Evolutionary conservation across 495 filamentous ascomycete species (phyloP).

Genomic region (Penicillium parvum): DNA sequence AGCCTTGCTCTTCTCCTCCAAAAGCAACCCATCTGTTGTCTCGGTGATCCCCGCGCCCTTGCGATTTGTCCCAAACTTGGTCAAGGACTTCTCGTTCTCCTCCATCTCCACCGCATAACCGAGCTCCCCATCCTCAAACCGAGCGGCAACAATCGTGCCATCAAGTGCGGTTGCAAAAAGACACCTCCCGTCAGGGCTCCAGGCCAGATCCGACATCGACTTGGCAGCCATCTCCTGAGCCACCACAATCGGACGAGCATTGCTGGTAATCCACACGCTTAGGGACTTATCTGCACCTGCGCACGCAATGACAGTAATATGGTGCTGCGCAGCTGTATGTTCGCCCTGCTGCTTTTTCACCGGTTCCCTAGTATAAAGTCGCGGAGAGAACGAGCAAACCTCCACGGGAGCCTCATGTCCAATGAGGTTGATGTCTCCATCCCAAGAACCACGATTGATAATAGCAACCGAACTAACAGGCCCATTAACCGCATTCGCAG

Average conservation of each 20-base stretch:
- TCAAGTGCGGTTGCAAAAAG: conserved; percentile 84
- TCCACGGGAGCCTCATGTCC: conserved; percentile 96
- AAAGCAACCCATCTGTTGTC: conserved; percentile 74
- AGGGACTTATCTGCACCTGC: conserved; percentile 94
- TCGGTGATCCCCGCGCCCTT: conserved; percentile 85
- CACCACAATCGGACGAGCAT: conserved; percentile 82
- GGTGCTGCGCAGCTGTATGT: conserved; percentile 33
- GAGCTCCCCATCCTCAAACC: conserved; percentile 68
- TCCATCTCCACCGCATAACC: conserved; percentile 69
- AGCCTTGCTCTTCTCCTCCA: conserved; percentile 89
- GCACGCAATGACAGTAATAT: conserved; percentile 95
- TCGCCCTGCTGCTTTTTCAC: conserved; percentile 41
- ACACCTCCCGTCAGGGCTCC: conserved; percentile 87
- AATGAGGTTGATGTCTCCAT: conserved; percentile 94
- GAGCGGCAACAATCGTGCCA: conserved; percentile 72
- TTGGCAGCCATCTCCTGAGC: conserved; percentile 83
- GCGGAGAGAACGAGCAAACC: conserved; percentile 93
- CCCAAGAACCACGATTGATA: conserved; percentile 87
- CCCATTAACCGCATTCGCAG: conserved; percentile 93
- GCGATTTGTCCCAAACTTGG: conserved; percentile 85
- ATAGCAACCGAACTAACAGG: conserved; percentile 97
- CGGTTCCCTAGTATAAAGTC: conserved; percentile 77
- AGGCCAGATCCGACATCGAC: conserved; percentile 88
- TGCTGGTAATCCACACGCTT: conserved; percentile 95
- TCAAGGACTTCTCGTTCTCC: conserved; percentile 87